Conservation (phyloP, 768 basidiomycete species). For the Agaricus subrufescens region DNA sequence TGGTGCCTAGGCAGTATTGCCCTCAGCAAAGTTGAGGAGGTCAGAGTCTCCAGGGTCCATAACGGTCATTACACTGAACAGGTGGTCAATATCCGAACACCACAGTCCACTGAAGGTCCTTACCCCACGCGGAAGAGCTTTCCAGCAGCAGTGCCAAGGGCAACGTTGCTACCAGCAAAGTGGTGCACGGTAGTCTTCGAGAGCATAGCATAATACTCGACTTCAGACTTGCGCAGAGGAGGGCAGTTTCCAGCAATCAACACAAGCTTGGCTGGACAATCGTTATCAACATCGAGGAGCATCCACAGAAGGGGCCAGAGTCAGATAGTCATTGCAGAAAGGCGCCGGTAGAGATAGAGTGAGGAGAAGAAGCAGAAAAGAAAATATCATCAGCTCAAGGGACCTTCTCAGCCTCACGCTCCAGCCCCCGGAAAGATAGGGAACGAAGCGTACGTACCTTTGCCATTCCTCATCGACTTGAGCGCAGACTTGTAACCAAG, state of each 20-base stretch:
- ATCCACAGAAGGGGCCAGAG: not conserved
- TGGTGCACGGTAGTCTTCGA: constrained; percentile 99
- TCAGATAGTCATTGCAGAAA: not conserved
- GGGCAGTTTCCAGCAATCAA: constrained; percentile 99
- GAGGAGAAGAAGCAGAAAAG: constrained; percentile 16
- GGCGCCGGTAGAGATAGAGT: too few relatives aligned
- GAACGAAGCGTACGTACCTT: constrained; percentile 63
- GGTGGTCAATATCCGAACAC: constrained; percentile 10
- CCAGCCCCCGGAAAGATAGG: constrained; percentile 81
- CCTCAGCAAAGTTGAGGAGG: constrained; percentile 83
- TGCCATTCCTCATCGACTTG: constrained; percentile 97
- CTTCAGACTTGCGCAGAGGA: constrained; percentile 97
- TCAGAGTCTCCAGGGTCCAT: constrained; percentile 96
- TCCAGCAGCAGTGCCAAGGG: constrained; percentile 97
- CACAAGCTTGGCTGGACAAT: constrained; percentile 84
- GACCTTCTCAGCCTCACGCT: constrained; percentile 99
- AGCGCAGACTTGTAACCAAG: constrained; percentile 98
- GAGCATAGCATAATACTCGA: constrained; percentile 99
- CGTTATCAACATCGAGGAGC: not conserved
- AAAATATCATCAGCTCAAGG: constrained; percentile 62
- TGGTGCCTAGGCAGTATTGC: constrained; percentile 48
- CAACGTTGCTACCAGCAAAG: constrained; percentile 96
- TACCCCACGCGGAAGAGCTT: constrained; percentile 99
- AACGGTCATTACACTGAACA: constrained; percentile 89
- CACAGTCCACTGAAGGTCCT: constrained; percentile 13